Base-by-base conservation (phyloP, 2,329 filamentous ascomycete genomes). In the Fusarium gaditjirri region DNA sequence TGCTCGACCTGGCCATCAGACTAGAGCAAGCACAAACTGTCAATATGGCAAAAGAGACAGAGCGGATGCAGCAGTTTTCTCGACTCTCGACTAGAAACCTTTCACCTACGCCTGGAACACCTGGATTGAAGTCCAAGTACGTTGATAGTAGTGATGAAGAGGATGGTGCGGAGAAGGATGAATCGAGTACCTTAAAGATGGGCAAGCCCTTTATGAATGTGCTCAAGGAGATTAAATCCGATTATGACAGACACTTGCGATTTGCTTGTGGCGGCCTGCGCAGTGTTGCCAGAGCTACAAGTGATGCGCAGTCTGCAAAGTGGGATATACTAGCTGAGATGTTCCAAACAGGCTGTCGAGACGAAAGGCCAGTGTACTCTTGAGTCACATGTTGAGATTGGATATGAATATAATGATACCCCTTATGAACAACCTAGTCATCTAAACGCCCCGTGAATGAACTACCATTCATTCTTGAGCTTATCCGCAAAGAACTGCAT, bases 271-370 rank as follows among this genome's bases (percentile, higher is more conserved):
- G 91, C 54, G 94, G 93, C 0, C 79, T 98, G 70, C 89, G 91
- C 59, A 92, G 92, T 14, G 89, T 96, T 14, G 91, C 93, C 54
- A 88, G 94, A 74, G 92, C 91, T 38, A 91, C 92, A 52, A 90
- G 90, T 33, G 90, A 93, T 60, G 78, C 81, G 19, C 83, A 84
- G 43, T 81, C 86, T 76, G 77, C 88, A 36, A 89, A 91, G 78
- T 95, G 94, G 92, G 93, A 96, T 80, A 89, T 92, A 66, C 79
- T 97, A 67, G 94, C 93, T 1, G 94, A 97, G 80, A 93, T 92
- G 84, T 81, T 97, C 47, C 92, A 95, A 75, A 86, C 85, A 77
- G 81, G 80, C 7, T 76, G 73, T 14, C 71, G 70, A 38, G 74
- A 76, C 53, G 74, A 71, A 58, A 71, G 54, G 50, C 68, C 62